These are phyloP conservation scores for Paecilomyces dactylethromorphus DNA, from an alignment of 2,329 filamentous ascomycete genomes.

Conservation along the genomic window DNA sequence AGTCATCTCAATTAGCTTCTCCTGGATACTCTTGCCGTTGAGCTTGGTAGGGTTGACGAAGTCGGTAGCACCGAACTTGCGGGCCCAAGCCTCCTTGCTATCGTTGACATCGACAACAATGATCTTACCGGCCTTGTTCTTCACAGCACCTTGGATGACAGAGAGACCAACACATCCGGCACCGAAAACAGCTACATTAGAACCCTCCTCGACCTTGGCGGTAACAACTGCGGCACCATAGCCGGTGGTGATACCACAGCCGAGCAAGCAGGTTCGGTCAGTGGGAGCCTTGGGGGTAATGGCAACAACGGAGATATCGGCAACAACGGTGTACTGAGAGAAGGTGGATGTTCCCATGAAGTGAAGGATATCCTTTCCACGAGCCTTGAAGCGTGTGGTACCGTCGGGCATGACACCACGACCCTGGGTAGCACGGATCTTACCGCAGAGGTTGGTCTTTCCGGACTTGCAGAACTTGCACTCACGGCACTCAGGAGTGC, in stretches of 20 bases:
- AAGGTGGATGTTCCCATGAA: conserved; percentile 99
- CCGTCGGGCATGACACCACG: conserved; percentile 96
- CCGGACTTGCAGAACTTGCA: conserved; percentile 99
- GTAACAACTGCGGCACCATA: conserved; percentile 95
- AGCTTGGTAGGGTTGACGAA: conserved; percentile 91
- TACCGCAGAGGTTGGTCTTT: conserved; percentile 98
- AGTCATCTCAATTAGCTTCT: conserved; percentile 93
- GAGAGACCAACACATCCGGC: conserved; percentile 93
- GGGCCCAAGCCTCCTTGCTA: conserved; percentile 81
- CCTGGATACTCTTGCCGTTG: conserved; percentile 70
- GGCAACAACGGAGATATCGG: conserved; percentile 95
- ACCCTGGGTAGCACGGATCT: conserved; percentile 95
- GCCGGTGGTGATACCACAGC: conserved; percentile 96
- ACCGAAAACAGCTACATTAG: conserved; percentile 86
- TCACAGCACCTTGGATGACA: conserved; percentile 87
- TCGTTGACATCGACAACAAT: conserved; percentile 75
- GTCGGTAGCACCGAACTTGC: conserved; percentile 92
- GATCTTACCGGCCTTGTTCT: conserved; percentile 63
- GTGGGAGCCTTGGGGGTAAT: conserved; percentile 86
- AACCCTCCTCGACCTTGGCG: conserved; percentile 82
- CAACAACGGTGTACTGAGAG: conserved; percentile 97
- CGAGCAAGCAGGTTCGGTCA: conserved; percentile 91
- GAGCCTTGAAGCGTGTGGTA: conserved; percentile 88
- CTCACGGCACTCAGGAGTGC: conserved; percentile 92
- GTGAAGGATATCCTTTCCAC: conserved; percentile 90